Conservation (phyloP, 1,284 basidiomycete genomes). For the Baeospora myosura region DNA sequence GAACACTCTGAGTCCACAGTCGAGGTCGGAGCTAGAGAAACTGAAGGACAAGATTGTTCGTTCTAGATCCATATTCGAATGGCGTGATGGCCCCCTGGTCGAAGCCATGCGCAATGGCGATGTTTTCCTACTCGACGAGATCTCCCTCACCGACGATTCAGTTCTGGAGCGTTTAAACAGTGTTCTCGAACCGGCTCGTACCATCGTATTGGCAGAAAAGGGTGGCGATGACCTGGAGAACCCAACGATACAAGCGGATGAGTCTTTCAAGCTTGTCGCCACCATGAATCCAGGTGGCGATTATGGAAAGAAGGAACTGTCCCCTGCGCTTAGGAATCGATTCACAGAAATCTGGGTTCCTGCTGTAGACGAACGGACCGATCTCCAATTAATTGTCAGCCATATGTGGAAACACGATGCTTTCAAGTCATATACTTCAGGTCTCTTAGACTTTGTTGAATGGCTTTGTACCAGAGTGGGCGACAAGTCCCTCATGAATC, state of each 20-base stretch:
- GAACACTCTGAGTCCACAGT: neutral
- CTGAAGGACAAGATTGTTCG: constrained; percentile 38
- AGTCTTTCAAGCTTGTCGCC: constrained; percentile 84
- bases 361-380: constrained; percentile 67
- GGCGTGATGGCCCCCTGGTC: constrained; percentile 93
- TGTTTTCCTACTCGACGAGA: constrained; percentile 91
- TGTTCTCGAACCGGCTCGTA: constrained; percentile 87
- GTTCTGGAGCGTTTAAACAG: constrained; percentile 97
- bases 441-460: constrained; percentile 73
- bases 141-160: constrained; percentile 96
- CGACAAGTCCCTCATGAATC: constrained; percentile 63
- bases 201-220: constrained; percentile 89
- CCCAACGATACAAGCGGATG: constrained; percentile 58
- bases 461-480: constrained; percentile 72
- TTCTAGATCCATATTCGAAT: constrained; percentile 82
- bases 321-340: constrained; percentile 92
- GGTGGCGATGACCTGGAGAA: constrained; percentile 72
- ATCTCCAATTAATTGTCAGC: constrained; percentile 76
- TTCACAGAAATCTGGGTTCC: constrained; percentile 99
- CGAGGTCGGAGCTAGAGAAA: constrained; percentile 28
- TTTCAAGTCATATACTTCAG: constrained; percentile 55
- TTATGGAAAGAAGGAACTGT: constrained; percentile 98
- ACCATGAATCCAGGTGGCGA: constrained; percentile 99
- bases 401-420: constrained; percentile 60
- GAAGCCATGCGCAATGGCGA: constrained; percentile 86